Base-by-base conservation (phyloP, 768 basidiomycete genomes). In the Pilatotrama ljubarskyi region DNA sequence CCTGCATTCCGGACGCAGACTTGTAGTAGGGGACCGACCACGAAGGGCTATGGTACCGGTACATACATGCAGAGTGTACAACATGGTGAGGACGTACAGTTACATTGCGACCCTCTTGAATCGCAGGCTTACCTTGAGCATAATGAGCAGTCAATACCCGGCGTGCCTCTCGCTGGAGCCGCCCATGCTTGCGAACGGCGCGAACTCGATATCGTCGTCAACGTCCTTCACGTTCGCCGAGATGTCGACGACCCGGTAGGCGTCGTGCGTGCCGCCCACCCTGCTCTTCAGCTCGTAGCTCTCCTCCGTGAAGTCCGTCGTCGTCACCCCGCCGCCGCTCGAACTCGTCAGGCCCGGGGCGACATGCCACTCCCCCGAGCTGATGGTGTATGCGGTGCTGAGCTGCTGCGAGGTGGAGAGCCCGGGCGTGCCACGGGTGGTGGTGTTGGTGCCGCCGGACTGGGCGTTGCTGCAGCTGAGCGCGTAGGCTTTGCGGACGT, bases 401-500 rank as follows among this genome's bases (percentile, higher is more conserved):
- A 32, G 29, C 29, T 4, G 29, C 29, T 32, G 29, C 29, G 29
- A 32, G 29, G 5, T 20, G 5, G 42, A 18, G 42, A 43, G 18
- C 20, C 5, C n/a, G 42, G 42, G 22, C 42, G 42, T n/a, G 42
- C 42, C 42, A 18, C 18, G n/a, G 42, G 42, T 43, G 18, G 15
- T 43, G 42, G 22, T n/a, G 17, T 22, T 22, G 42, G 42, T 43
- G 42, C 18, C 18, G 18, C 18, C 42, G 18, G 22, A 32, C 29
- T 43, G 42, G n/a, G 42, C 42, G 22, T 43, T 43, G n/a, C 42
- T 32, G 18, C 42, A 18, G 18, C 18, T 43, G 42, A 43, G 42
- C 9, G n/a, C n/a, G 18, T n/a, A n/a, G 4, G 74, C 77, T 64
- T 78, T 79, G 43, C 74, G 74, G 5, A 81, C 70, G 58, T 78